These are phyloP conservation scores for Salvia rosmarinus DNA, from an alignment of 257 asterid species.

Conservation along the genomic window DNA sequence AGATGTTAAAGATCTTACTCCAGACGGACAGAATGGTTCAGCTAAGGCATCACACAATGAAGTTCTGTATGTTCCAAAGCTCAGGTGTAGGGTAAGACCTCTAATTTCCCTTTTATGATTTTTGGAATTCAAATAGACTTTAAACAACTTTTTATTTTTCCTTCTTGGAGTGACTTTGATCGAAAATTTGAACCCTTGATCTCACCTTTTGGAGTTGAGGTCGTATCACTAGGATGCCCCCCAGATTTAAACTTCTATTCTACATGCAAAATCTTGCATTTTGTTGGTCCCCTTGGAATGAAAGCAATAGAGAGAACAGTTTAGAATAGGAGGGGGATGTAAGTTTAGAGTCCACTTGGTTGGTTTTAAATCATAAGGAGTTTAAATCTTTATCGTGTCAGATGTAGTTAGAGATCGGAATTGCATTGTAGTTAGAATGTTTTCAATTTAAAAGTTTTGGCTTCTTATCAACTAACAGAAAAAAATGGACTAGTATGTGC, in stretches of 20 bases:
- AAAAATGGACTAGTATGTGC: not conserved
- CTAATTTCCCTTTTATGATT: conserved; percentile 30
- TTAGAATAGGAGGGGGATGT: not conserved
- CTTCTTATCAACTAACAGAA: not conserved
- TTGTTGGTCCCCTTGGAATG: not conserved
- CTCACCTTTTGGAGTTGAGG: not conserved
- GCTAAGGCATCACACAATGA: conserved; percentile 53
- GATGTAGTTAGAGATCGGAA: not conserved
- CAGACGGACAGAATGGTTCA: conserved; percentile 48
- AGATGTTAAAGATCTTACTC: conserved; percentile 46
- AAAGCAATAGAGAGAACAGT: not conserved
- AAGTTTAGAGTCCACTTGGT: not conserved
- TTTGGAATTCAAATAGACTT: conserved; percentile 5
- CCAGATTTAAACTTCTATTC: conserved; percentile 1
- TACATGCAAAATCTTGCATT: not conserved
- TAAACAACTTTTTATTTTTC: not conserved
- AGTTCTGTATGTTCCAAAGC: conserved; percentile 64
- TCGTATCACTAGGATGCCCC: not conserved
- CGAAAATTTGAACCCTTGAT: not conserved
- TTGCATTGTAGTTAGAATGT: not conserved
- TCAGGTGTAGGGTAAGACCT: conserved; percentile 74
- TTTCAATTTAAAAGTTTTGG: not conserved
- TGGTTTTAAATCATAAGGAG: not conserved
- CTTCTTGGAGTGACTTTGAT: not conserved
- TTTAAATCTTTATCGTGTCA: no score